Conservation (phyloP, 768 basidiomycete species). For the Termitomyces sp. region DNA sequence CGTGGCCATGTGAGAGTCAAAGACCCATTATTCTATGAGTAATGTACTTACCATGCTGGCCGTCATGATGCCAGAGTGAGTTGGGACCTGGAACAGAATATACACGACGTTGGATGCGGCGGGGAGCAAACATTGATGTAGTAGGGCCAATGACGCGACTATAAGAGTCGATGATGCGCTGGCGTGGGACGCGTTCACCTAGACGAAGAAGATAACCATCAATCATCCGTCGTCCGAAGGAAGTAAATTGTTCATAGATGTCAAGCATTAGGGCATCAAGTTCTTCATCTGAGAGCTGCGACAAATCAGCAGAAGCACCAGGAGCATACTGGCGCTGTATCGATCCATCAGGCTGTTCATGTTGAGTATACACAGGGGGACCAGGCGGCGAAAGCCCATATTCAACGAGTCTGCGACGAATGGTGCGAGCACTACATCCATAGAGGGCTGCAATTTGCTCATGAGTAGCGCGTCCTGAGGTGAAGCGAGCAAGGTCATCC, state of each 20-base stretch:
- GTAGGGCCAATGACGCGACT: neutral
- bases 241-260: neutral
- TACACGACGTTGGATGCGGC: too few relatives aligned
- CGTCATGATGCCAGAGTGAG: too few relatives aligned
- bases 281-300: neutral
- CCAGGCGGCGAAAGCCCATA: neutral
- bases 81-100: too few relatives aligned
- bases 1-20: too few relatives aligned
- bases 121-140: too few relatives aligned
- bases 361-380: neutral
- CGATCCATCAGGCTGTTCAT: neutral
- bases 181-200: neutral
- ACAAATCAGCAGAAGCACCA: neutral
- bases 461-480: conserved; percentile 1
- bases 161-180: neutral
- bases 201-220: too few relatives aligned
- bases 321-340: neutral
- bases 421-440: neutral
- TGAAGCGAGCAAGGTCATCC: conserved; percentile 6
- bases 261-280: neutral
- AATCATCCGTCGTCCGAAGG: too few relatives aligned
- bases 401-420: neutral
- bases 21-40: too few relatives aligned
- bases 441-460: conserved; percentile 7
- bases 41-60: too few relatives aligned